Conservation (phyloP, 768 basidiomycete genomes). For the Tubosaeta brunneosetosa region DNA sequence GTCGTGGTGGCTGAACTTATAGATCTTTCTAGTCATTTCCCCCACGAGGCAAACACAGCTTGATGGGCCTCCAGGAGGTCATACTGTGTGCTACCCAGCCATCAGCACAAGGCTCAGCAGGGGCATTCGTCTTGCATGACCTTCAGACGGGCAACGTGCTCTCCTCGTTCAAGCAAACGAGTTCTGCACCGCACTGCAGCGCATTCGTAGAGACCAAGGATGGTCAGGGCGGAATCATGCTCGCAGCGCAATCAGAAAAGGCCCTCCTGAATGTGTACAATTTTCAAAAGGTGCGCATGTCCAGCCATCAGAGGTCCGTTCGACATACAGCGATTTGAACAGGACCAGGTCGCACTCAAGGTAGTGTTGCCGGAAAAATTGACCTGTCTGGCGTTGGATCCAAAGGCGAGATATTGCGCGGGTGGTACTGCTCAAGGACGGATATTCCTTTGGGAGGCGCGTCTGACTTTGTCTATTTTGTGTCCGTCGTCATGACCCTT, state of each 20-base stretch:
- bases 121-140: constrained; percentile 74
- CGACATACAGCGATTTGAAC: constrained; percentile 1
- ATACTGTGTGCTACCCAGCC: constrained; percentile 53
- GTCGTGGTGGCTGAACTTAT: constrained; percentile 16
- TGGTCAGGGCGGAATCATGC: constrained; percentile 77
- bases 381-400: constrained; percentile 72
- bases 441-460: constrained; percentile 94
- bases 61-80: constrained; percentile 62
- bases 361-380: constrained; percentile 89
- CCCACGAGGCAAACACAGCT: neutral
- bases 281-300: constrained; percentile 76
- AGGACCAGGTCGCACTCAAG: constrained; percentile 90
- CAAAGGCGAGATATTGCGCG: constrained; percentile 70
- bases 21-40: constrained; percentile 4
- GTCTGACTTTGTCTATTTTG: constrained; percentile 25
- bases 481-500: constrained; percentile 13
- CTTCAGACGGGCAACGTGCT: constrained; percentile 70
- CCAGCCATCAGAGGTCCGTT: neutral
- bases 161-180: constrained; percentile 88
- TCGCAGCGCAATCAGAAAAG: constrained; percentile 86
- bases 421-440: constrained; percentile 87
- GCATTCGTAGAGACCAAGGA: constrained; percentile 61
- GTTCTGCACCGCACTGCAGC: constrained; percentile 58
- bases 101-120: constrained; percentile 39
- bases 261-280: constrained; percentile 85